Evolutionary conservation across 176 grass and related monocot species (phyloP).

Genomic region (Oryza rufipogon): DNA sequence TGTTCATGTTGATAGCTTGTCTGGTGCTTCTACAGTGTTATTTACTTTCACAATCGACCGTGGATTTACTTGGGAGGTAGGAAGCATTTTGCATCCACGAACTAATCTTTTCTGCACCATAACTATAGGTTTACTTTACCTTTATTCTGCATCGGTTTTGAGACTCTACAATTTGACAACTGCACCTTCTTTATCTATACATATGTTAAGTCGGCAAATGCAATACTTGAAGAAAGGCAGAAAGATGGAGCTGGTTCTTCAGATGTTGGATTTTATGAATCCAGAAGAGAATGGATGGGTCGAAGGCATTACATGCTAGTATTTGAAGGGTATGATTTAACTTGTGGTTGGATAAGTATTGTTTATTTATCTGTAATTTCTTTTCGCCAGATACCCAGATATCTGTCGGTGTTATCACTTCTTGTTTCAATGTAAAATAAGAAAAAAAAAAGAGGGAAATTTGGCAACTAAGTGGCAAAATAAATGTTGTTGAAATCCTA

Average conservation of each 20-base stretch:
- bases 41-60: slow-evolving; percentile 84
- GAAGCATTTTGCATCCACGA: background rate
- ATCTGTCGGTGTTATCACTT: background rate
- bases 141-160: slow-evolving; percentile 36
- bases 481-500: slow-evolving; percentile 7
- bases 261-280: slow-evolving; percentile 92
- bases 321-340: slow-evolving; percentile 68
- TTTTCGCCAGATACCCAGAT: slow-evolving; percentile 11
- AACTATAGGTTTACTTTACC: background rate
- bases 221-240: slow-evolving; percentile 69
- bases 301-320: slow-evolving; percentile 84
- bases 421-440: background rate
- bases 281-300: slow-evolving; percentile 93
- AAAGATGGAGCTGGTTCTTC: slow-evolving; percentile 58
- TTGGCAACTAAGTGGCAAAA: background rate
- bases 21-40: slow-evolving; percentile 83
- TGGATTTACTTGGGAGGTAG: slow-evolving; percentile 92
- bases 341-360: slow-evolving; percentile 30
- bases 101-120: background rate
- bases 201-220: slow-evolving; percentile 63
- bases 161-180: slow-evolving; percentile 29
- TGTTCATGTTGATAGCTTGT: slow-evolving; percentile 81
- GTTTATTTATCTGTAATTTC: slow-evolving; percentile 37
- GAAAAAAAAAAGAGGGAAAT: background rate
- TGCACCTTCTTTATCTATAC: slow-evolving; percentile 25